phyloP scores from a whole-genome alignment of 208 protist species.

The Leptomonas pyrrhocoris region DNA sequence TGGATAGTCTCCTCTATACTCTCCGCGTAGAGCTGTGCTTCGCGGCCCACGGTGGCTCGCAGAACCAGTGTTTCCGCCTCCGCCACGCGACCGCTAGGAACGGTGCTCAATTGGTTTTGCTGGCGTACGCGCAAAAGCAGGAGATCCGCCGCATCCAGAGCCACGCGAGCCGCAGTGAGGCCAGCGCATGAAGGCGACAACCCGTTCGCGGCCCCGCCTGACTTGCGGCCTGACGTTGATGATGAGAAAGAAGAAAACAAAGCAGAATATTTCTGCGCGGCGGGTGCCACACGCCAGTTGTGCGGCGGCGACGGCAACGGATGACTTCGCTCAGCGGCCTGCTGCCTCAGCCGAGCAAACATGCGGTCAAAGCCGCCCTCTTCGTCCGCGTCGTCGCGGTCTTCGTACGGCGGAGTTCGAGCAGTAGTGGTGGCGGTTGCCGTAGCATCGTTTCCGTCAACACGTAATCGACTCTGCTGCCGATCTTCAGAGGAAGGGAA shows the following conservation, averaged over 20 bases:
- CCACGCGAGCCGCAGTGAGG: slow-evolving; percentile 19
- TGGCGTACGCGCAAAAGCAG: slow-evolving; percentile 26
- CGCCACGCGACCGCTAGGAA: slow-evolving; percentile 9
- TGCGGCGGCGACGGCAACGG: background rate
- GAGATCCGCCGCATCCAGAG: slow-evolving; percentile 13
- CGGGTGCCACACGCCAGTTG: too few relatives aligned
- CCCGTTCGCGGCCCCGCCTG: background rate
- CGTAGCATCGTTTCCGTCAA: too few relatives aligned
- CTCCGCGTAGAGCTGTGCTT: slow-evolving; percentile 20
- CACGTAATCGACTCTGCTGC: too few relatives aligned
- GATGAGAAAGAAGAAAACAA: too few relatives aligned
- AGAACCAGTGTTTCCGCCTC: slow-evolving; percentile 27
- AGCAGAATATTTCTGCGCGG: too few relatives aligned
- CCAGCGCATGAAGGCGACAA: background rate
- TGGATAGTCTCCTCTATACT: background rate
- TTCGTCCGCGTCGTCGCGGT: background rate
- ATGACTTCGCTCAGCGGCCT: slow-evolving; percentile 21
- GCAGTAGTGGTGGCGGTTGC: background rate
- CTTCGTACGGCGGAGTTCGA: too few relatives aligned
- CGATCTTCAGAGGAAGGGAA: background rate
- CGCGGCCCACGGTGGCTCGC: slow-evolving; percentile 20
- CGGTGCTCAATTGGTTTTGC: slow-evolving; percentile 22
- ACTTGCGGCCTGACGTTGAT: too few relatives aligned
- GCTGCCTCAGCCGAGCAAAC: slow-evolving; percentile 31
- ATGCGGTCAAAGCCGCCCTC: slow-evolving; percentile 21